Evolutionary conservation across 352 stramenopile species (phyloP), one percentile per base, ranked within the genome.

Genomic region (Phytophthora parvispora): DNA sequence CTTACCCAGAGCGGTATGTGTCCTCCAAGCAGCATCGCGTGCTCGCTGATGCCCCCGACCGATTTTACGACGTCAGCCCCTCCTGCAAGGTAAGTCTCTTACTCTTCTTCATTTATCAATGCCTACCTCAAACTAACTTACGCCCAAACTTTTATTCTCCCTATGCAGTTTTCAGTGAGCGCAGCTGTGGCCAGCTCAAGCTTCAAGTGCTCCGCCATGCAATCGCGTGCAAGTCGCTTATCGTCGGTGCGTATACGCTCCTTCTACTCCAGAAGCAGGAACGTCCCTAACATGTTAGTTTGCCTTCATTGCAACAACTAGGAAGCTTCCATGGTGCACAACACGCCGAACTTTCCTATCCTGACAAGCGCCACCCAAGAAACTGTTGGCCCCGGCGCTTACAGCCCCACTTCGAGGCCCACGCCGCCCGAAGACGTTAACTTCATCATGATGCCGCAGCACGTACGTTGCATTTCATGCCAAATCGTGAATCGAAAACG

Each of bases 51-150:
- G 67, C 74, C 4, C 83, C 81, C 9, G 83, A 92, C 28, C 83
- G 83, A 10, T 93, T 91, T 64, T 93, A 93, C 70, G 83, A 92
- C 64, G 83, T 92, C 50, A 93, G 81, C 53, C 67, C 83, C 25
- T 90, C 81, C 0, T 91, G 78, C 74, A 87, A 84, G 68, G 75
- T 89, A 31, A 38, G 45, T 52, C 9, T 3, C n/a, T 12, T n/a
- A n/a, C n/a, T n/a, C n/a, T n/a, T n/a, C n/a, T n/a, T n/a, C n/a
- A n/a, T n/a, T n/a, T n/a, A n/a, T n/a, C n/a, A n/a, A n/a, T n/a
- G n/a, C n/a, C n/a, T n/a, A n/a, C n/a, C n/a, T n/a, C n/a, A n/a
- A n/a, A n/a, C n/a, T n/a, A n/a, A n/a, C n/a, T n/a, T n/a, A n/a
- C n/a, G n/a, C n/a, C n/a, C n/a, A n/a, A n/a, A n/a, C n/a, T n/a